Percentiles rank a stretch among this genome's conserved stretches.
Evolutionary conservation across 352 stramenopile species (phyloP).

Genomic region (Phytopythium cucurbitacearum): DNA sequence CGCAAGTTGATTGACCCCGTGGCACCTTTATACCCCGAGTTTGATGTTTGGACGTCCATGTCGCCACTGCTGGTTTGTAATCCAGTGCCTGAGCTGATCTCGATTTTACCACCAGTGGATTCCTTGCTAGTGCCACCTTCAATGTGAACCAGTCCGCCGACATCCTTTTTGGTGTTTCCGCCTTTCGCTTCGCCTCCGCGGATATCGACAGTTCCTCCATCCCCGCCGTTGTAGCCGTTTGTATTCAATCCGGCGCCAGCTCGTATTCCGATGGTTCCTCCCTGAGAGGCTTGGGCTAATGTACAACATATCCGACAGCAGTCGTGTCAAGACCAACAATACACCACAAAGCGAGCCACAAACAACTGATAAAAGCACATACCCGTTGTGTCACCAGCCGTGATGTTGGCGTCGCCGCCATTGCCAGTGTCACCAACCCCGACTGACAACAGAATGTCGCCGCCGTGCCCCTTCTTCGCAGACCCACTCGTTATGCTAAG

Average conservation of each 20-base stretch:
- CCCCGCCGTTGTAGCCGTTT: constrained; percentile 44
- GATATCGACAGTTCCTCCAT: constrained; percentile 53
- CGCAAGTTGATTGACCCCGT: constrained; percentile 69
- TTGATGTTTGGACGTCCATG: constrained; percentile 51
- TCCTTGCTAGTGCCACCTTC: constrained; percentile 45
- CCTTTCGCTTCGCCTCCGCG: constrained; percentile 55
- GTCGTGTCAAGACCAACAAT: not conserved
- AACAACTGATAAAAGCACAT: constrained; percentile 9
- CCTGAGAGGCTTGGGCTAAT: constrained; percentile 28
- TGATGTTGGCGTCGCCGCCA: constrained; percentile 56
- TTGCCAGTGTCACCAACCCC: constrained; percentile 26
- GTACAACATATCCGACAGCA: not conserved
- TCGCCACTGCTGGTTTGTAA: constrained; percentile 56
- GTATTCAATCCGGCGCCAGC: constrained; percentile 49
- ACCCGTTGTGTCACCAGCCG: constrained; percentile 65
- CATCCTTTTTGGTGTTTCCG: constrained; percentile 27
- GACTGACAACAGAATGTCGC: constrained; percentile 28
- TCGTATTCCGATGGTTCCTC: constrained; percentile 43
- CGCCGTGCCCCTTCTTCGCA: constrained; percentile 36
- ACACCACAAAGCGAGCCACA: not conserved
- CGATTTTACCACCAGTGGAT: constrained; percentile 60
- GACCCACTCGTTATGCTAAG: constrained; percentile 28
- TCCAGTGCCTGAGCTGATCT: constrained; percentile 49
- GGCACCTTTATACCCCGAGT: constrained; percentile 73
- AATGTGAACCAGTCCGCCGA: constrained; percentile 53